These are phyloP conservation scores for Pichia sp. DNA, from an alignment of 1,139 yeast species.

Conservation along the genomic window DNA sequence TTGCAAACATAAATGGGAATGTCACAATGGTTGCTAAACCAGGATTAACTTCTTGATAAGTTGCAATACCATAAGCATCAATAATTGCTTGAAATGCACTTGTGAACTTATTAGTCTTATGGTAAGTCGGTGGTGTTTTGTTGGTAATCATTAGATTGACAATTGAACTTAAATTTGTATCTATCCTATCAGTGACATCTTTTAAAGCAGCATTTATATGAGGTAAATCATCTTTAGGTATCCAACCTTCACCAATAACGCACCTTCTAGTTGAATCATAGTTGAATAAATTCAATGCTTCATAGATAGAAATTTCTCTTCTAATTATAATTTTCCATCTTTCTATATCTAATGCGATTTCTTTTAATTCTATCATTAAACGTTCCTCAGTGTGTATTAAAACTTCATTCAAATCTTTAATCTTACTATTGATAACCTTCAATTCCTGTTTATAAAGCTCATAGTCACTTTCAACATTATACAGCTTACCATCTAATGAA, in stretches of 20 bases:
- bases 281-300: slow-evolving; percentile 72
- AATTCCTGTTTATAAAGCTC: slow-evolving; percentile 51
- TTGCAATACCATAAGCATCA: slow-evolving; percentile 92
- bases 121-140: slow-evolving; percentile 88
- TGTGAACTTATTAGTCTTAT: slow-evolving; percentile 86
- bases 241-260: slow-evolving; percentile 97
- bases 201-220: slow-evolving; percentile 42
- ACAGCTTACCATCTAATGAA: slow-evolving; percentile 75
- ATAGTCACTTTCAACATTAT: slow-evolving; percentile 57
- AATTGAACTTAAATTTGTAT: slow-evolving; percentile 63
- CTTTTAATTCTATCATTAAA: slow-evolving; percentile 65
- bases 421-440: slow-evolving; percentile 50
- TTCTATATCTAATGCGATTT: slow-evolving; percentile 66
- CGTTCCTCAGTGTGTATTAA: slow-evolving; percentile 65
- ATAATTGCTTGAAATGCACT: slow-evolving; percentile 86
- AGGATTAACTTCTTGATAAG: slow-evolving; percentile 93
- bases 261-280: slow-evolving; percentile 82
- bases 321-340: slow-evolving; percentile 60
- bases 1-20: slow-evolving; percentile 97
- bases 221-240: slow-evolving; percentile 41
- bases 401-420: slow-evolving; percentile 46
- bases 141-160: slow-evolving; percentile 76
- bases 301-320: slow-evolving; percentile 70
- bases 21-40: slow-evolving; percentile 92
- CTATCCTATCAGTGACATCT: slow-evolving; percentile 51